phyloP scores from a whole-genome alignment of 345 rosid species.

The Lepidium africanum region DNA sequence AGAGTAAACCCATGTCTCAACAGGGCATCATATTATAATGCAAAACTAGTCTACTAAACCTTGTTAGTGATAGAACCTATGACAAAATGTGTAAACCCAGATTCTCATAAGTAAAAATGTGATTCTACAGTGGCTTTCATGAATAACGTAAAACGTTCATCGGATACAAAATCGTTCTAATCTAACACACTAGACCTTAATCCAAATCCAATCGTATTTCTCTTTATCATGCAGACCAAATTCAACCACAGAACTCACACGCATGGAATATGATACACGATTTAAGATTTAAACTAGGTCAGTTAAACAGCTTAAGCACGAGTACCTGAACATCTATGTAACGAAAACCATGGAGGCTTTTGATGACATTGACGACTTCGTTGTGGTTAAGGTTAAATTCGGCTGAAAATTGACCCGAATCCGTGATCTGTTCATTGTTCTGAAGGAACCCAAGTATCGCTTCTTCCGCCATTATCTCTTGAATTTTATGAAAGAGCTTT shows the following conservation, averaged over 20 bases:
- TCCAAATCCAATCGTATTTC: background rate
- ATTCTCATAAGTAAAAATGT: background rate
- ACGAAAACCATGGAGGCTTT: slow-evolving; percentile 69
- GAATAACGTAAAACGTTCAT: background rate
- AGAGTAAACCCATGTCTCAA: background rate
- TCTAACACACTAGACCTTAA: background rate
- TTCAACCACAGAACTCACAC: background rate
- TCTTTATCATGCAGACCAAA: background rate
- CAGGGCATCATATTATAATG: background rate
- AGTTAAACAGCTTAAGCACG: background rate
- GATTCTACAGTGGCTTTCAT: background rate
- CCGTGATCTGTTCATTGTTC: slow-evolving; percentile 42
- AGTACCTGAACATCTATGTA: slow-evolving; percentile 57
- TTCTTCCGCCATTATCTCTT: slow-evolving; percentile 51
- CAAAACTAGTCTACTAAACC: background rate
- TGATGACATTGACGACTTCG: slow-evolving; percentile 59
- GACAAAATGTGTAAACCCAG: background rate
- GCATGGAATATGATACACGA: background rate
- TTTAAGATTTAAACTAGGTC: background rate
- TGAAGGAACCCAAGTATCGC: slow-evolving; percentile 53
- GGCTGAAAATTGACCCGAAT: slow-evolving; percentile 62
- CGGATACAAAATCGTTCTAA: background rate
- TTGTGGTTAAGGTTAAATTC: slow-evolving; percentile 47
- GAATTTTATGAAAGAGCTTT: background rate
- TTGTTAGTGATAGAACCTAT: background rate